Evolutionary conservation across 306 rosid genomes (phyloP).

Genomic region (Fragaria ananassa): DNA sequence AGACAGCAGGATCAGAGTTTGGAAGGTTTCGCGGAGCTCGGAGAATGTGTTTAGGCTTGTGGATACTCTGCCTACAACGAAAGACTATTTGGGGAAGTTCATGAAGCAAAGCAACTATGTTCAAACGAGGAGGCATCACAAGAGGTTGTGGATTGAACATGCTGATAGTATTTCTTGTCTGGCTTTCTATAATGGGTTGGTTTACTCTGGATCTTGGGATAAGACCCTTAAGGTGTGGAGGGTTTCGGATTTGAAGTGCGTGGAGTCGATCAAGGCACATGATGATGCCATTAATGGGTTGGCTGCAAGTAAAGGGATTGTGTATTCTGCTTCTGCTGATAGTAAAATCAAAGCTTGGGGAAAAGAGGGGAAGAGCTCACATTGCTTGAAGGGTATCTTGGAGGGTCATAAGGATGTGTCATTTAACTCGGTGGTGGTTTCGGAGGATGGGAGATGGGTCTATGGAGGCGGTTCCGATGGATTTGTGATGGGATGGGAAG

Average conservation of each 20-base stretch:
- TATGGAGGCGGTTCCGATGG: constrained; percentile 81
- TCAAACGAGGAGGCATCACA: constrained; percentile 79
- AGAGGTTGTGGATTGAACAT: constrained; percentile 82
- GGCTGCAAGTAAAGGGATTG: constrained; percentile 58
- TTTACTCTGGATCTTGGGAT: constrained; percentile 95
- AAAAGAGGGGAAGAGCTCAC: constrained; percentile 40
- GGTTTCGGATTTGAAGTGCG: constrained; percentile 76
- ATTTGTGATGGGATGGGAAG: constrained; percentile 72
- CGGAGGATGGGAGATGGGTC: constrained; percentile 79
- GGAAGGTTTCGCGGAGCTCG: constrained; percentile 77
- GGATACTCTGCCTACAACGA: constrained; percentile 73
- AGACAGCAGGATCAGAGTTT: constrained; percentile 77
- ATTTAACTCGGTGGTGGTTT: constrained; percentile 59
- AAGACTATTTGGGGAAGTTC: constrained; percentile 76
- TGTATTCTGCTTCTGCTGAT: constrained; percentile 96
- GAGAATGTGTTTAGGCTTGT: constrained; percentile 68
- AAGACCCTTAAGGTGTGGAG: constrained; percentile 85
- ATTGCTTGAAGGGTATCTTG: constrained; percentile 54
- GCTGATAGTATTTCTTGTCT: constrained; percentile 89
- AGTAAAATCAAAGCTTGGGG: constrained; percentile 92
- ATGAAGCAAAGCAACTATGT: constrained; percentile 88
- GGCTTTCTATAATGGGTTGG: constrained; percentile 51
- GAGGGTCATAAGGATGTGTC: constrained; percentile 83
- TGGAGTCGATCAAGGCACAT: constrained; percentile 83
- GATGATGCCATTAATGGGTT: constrained; percentile 90